A percentile compares a stretch with the other conserved stretches of the same genome.
phyloP scores from a whole-genome alignment of 768 basidiomycete genomes.

The Lenzites betulinus region DNA sequence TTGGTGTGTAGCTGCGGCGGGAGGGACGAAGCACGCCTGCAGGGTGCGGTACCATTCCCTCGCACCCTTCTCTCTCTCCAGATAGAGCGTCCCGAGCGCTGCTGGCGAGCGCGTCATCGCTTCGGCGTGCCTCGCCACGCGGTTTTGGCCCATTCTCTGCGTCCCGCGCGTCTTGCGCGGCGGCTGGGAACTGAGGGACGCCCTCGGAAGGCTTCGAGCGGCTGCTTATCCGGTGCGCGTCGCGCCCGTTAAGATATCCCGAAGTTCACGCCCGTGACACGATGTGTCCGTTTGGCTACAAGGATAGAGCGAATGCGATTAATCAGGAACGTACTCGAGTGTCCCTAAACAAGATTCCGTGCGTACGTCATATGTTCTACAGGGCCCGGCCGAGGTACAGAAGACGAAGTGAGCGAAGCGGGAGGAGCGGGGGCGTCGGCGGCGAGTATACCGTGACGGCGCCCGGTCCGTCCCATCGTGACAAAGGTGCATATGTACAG shows the following conservation, averaged over 20 bases:
- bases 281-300: conserved; percentile 17
- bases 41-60: neutral
- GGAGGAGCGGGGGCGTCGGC: neutral
- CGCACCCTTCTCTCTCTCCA: neutral
- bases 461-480: neutral
- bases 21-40: neutral
- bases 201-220: neutral
- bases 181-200: neutral
- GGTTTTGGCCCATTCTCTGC: neutral
- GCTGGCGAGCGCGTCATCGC: neutral
- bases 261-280: conserved; percentile 11
- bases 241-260: neutral
- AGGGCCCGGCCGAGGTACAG: neutral
- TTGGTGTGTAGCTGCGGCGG: neutral
- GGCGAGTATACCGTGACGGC: neutral
- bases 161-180: neutral
- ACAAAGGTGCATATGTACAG: neutral
- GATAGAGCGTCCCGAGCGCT: neutral
- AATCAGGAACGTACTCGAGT: neutral
- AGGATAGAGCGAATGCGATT: neutral
- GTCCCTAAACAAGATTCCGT: neutral
- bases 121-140: neutral
- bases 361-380: neutral
- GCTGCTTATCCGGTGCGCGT: too few species aligned
- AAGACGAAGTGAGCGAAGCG: neutral